Evolutionary conservation across 768 basidiomycete species (phyloP).

Genomic region (Royoungia palumana): DNA sequence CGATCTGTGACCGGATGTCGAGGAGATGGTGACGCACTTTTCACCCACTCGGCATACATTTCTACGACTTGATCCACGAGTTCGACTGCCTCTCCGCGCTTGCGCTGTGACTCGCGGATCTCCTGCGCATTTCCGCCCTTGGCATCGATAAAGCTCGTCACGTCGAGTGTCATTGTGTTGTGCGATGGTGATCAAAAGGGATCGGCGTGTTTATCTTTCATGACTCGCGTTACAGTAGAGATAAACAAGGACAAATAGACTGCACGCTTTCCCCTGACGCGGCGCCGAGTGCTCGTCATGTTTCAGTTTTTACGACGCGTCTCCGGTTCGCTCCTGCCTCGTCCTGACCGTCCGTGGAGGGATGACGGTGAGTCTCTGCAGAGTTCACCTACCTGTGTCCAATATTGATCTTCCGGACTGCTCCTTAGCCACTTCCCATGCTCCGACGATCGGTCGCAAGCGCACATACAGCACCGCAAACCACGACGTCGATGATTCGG

Average conservation of each 20-base stretch:
- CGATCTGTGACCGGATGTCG: background rate
- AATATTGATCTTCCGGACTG: constrained; percentile 12
- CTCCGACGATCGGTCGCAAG: constrained; percentile 65
- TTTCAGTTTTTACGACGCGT: constrained; percentile 70
- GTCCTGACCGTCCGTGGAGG: constrained; percentile 72
- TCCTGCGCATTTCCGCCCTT: constrained; percentile 91
- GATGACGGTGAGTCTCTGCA: constrained; percentile 58
- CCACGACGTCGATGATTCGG: constrained; percentile 36
- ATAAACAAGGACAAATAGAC: constrained; percentile 28
- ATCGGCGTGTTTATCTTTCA: background rate
- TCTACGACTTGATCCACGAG: constrained; percentile 91
- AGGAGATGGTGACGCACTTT: constrained; percentile 57
- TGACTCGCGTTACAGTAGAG: no score
- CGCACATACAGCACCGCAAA: constrained; percentile 54
- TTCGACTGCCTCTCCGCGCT: constrained; percentile 85
- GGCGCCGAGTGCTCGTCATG: constrained; percentile 32
- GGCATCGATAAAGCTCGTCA: constrained; percentile 74
- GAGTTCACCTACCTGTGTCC: background rate
- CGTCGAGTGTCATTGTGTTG: constrained; percentile 76
- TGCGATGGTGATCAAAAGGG: background rate
- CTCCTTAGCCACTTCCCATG: constrained; percentile 64
- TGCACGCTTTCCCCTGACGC: background rate
- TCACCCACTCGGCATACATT: constrained; percentile 92
- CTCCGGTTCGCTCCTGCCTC: constrained; percentile 64
- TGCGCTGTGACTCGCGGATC: constrained; percentile 89